These are phyloP conservation scores for Microbotryum scabiosae DNA, from an alignment of 1,284 basidiomycete species.

Conservation along the genomic window DNA sequence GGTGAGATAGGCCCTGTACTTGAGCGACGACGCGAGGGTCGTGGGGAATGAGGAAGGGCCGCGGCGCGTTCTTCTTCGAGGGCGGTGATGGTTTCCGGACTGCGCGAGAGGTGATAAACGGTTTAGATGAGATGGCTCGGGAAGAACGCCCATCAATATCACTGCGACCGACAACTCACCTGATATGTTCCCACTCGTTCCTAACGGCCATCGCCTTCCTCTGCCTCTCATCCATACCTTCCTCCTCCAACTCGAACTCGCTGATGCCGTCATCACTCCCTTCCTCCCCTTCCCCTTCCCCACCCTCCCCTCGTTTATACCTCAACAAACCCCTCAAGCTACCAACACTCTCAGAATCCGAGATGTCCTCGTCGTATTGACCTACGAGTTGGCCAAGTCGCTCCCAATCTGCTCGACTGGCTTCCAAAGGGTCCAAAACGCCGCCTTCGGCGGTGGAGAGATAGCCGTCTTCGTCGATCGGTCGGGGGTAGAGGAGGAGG, in stretches of 20 bases:
- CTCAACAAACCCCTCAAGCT: conserved; percentile 28
- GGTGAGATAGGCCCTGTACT: conserved; percentile 29
- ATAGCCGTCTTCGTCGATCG: not conserved
- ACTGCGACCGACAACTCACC: conserved; percentile 2
- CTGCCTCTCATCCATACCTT: conserved; percentile 7
- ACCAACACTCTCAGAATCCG: conserved; percentile 33
- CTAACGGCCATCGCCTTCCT: not conserved
- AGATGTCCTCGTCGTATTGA: conserved; percentile 28
- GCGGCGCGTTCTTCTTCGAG: conserved; percentile 29
- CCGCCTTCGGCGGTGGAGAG: too few relatives aligned
- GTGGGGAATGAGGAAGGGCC: conserved; percentile 9
- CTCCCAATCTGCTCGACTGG: conserved; percentile 32
- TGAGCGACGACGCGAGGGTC: conserved; percentile 18
- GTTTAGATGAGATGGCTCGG: too few relatives aligned
- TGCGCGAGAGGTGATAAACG: not conserved
- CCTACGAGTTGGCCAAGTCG: conserved; percentile 32
- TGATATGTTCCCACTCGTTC: conserved; percentile 30
- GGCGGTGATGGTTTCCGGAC: conserved; percentile 30
- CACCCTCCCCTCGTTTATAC: not conserved
- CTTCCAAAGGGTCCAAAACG: conserved; percentile 15
- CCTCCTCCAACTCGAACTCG: conserved; percentile 31
- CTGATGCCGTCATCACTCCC: conserved; percentile 25
- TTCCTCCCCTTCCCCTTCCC: conserved; percentile 23
- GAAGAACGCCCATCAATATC: too few relatives aligned
- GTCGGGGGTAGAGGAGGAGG: conserved; percentile 8